Evolutionary conservation across 768 basidiomycete genomes (phyloP), one percentile per base, ranked within the genome.

Genomic region (Lactarius pseudohatsudake): DNA sequence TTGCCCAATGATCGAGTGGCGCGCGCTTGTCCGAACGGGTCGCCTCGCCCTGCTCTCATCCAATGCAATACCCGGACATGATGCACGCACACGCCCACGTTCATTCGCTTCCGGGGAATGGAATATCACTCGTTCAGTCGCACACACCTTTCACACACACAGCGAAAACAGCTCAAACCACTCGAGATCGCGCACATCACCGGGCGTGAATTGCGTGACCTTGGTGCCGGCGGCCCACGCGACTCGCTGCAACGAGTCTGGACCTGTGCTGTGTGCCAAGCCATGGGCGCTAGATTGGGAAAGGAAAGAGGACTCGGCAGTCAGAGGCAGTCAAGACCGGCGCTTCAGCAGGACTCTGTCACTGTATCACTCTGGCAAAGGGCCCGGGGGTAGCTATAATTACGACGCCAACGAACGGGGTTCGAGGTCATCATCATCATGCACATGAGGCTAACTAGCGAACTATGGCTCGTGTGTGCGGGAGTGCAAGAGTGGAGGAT

Each of bases 361-460:
- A 53, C 47, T 28, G 13, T 26, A 53, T 53, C 50, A 53, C 50
- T 6, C 47, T 15, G 47, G 11, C 50, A 53, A 53, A 26, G 50
- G 50, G 36, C 36, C 50, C 22, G 11, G 47, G 45, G n/a, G 20
- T 7, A 45, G 16, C n/a, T 22, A 53, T 53, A 53, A 11, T 53
- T 26, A 15, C 26, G 26, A 50, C 47, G 47, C n/a, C 9, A 47
- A 47, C 10, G n/a, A 47, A 47, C n/a, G 47, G 47, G 22, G 22
- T 50, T 26, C 47, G 47, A 26, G 16, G 47, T 50, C 47, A 50
- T 50, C 47, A 50, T 50, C 47, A 50, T 53, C 50, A 53, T 53
- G 50, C 15, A 53, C 50, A 53, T 26, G 50, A 53, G 50, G 50
- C 13, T 28, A 53, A 22, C 22, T 28, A 53, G 50, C 6, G 16